These are phyloP conservation scores for Trichoderma sp. DNA, from an alignment of 2,329 filamentous ascomycete genomes.

Conservation along the genomic window DNA sequence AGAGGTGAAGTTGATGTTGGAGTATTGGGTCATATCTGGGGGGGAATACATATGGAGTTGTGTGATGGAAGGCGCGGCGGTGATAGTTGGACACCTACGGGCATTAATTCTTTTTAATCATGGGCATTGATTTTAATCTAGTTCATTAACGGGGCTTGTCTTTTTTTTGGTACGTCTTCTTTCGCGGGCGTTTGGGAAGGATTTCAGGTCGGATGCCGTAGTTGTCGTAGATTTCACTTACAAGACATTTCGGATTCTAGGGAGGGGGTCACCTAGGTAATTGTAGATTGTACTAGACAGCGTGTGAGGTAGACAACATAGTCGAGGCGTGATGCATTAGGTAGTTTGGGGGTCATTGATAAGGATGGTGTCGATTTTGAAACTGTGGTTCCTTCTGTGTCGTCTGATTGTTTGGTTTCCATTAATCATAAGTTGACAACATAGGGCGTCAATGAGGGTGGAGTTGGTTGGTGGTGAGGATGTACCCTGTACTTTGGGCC, in stretches of 20 bases:
- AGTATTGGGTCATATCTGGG: not conserved
- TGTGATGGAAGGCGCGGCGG: not conserved
- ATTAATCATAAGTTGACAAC: not conserved
- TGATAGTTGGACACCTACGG: not conserved
- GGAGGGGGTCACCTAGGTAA: not conserved
- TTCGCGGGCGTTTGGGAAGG: constrained; percentile 1
- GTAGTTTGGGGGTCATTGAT: not conserved
- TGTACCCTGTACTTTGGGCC: not conserved
- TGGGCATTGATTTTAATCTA: not conserved
- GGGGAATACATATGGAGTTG: not conserved
- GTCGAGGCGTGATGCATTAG: not conserved
- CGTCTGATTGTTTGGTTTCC: not conserved
- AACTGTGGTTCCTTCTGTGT: not conserved
- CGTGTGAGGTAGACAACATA: not conserved
- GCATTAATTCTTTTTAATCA: not conserved
- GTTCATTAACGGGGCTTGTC: not conserved
- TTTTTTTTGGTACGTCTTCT: not conserved
- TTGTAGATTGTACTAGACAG: constrained; percentile 3
- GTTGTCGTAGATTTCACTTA: not conserved
- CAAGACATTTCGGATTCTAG: not conserved
- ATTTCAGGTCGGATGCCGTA: not conserved
- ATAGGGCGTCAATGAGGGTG: not conserved
- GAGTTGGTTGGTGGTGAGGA: not conserved
- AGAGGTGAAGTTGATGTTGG: constrained; percentile 13
- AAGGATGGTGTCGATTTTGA: not conserved